phyloP scores from a whole-genome alignment of 108 stramenopile species.

The Pseudonitzschia multiseries region DNA sequence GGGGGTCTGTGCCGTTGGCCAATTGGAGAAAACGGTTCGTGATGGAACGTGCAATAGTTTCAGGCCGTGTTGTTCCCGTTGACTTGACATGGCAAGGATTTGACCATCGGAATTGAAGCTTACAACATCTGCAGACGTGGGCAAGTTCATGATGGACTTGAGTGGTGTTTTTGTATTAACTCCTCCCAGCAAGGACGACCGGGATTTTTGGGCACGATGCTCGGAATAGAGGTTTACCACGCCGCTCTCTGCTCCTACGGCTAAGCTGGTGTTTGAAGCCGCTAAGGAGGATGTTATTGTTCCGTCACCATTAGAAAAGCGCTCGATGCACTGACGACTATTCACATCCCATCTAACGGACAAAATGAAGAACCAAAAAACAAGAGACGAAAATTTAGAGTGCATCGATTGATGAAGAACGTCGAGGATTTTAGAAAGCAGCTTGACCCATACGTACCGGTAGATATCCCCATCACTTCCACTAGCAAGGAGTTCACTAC shows the following conservation, averaged over 20 bases:
- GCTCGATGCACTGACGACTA: slow-evolving; percentile 73
- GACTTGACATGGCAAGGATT: slow-evolving; percentile 90
- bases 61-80: slow-evolving; percentile 81
- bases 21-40: slow-evolving; percentile 93
- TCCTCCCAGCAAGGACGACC: slow-evolving; percentile 1
- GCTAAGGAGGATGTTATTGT: slow-evolving; percentile 84
- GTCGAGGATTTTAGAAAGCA: background rate
- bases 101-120: slow-evolving; percentile 91
- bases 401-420: background rate
- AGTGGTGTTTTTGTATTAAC: slow-evolving; percentile 44
- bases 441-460: slow-evolving; percentile 36
- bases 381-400: background rate
- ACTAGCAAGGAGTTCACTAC: slow-evolving; percentile 78
- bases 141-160: slow-evolving; percentile 95
- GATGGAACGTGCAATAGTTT: slow-evolving; percentile 90
- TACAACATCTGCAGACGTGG: slow-evolving; percentile 75
- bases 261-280: slow-evolving; percentile 49
- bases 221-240: slow-evolving; percentile 92
- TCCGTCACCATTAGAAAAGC: slow-evolving; percentile 91
- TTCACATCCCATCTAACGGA: slow-evolving; percentile 77
- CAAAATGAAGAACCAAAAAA: slow-evolving; percentile 4
- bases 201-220: background rate
- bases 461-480: slow-evolving; percentile 96
- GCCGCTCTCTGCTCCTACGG: slow-evolving; percentile 94
- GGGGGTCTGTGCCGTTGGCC: slow-evolving; percentile 97